Evolutionary conservation across 1,284 basidiomycete genomes (phyloP).

Genomic region (Tylopilus sp.): DNA sequence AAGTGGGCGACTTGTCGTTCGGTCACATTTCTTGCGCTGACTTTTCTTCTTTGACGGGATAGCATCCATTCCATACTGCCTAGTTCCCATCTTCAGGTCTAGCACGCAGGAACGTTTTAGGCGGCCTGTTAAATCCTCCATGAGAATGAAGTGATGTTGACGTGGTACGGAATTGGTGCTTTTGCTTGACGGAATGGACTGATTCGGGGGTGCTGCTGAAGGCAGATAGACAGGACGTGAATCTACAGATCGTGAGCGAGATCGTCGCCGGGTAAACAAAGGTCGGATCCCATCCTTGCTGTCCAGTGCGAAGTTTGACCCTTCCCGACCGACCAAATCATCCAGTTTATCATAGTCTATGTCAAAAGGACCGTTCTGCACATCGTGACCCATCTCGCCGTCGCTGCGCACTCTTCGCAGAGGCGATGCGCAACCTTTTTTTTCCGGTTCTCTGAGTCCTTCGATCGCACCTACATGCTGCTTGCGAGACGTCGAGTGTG

Average conservation of each 20-base stretch:
- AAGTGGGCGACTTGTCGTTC: conserved; percentile 87
- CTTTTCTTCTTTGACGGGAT: conserved; percentile 92
- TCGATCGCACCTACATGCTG: conserved; percentile 38
- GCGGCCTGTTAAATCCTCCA: conserved; percentile 98
- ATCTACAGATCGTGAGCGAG: conserved; percentile 55
- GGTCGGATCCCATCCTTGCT: conserved; percentile 21
- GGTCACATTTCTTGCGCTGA: conserved; percentile 97
- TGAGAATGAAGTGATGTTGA: conserved; percentile 96
- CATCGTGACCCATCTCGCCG: conserved; percentile 38
- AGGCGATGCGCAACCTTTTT: conserved; percentile 30
- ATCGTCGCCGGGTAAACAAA: conserved; percentile 44
- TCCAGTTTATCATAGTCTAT: conserved; percentile 42
- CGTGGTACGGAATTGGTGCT: conserved; percentile 55
- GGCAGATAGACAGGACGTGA: conserved; percentile 13
- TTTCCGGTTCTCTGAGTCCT: conserved; percentile 36
- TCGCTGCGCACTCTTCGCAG: conserved; percentile 66
- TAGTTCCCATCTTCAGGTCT: conserved; percentile 98
- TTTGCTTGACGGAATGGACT: conserved; percentile 34
- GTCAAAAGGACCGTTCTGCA: conserved; percentile 41
- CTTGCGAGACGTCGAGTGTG: conserved; percentile 36
- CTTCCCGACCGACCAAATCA: conserved; percentile 27
- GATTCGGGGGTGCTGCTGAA: conserved; percentile 16
- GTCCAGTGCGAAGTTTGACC: conserved; percentile 19
- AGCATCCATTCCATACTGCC: conserved; percentile 97
- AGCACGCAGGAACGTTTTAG: conserved; percentile 93